Evolutionary conservation across 768 basidiomycete species (phyloP).

Genomic region (Lactarius trivialis): DNA sequence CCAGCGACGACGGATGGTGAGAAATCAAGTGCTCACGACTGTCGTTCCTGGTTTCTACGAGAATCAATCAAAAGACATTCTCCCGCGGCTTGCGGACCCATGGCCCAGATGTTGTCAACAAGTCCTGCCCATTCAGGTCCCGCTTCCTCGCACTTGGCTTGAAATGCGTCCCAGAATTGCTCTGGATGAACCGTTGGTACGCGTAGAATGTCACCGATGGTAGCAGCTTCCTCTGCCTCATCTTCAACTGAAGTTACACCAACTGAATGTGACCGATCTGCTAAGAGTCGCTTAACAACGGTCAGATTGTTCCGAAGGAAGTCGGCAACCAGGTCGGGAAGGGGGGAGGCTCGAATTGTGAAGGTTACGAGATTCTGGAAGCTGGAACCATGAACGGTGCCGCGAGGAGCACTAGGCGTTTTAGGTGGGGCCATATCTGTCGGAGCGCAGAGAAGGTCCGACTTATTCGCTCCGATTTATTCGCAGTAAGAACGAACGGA

Average conservation of each 20-base stretch:
- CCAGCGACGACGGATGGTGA: constrained; percentile 1
- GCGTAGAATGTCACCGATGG: constrained; percentile 52
- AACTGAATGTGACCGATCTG: constrained; percentile 31
- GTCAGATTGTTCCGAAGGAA: constrained; percentile 73
- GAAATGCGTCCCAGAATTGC: constrained; percentile 74
- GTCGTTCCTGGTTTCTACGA: constrained; percentile 39
- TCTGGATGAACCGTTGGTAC: constrained; percentile 62
- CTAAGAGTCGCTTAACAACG: constrained; percentile 55
- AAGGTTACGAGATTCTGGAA: constrained; percentile 70
- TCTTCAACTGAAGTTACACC: constrained; percentile 31
- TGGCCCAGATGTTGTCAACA: constrained; percentile 74
- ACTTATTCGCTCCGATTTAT: not conserved
- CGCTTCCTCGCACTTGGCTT: constrained; percentile 53
- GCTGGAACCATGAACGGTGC: constrained; percentile 67
- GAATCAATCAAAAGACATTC: constrained; percentile 82
- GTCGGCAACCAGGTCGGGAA: constrained; percentile 62
- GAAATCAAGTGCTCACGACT: constrained; percentile 46
- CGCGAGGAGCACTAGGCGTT: constrained; percentile 59
- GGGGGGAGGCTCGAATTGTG: constrained; percentile 73
- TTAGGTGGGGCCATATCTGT: constrained; percentile 87
- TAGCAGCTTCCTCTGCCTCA: constrained; percentile 37
- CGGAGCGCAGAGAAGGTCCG: constrained; percentile 1
- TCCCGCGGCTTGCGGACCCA: constrained; percentile 84
- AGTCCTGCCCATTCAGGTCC: constrained; percentile 77
- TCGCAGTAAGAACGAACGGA: not conserved